Conservation (phyloP, 2,329 filamentous ascomycete genomes). For the Claviceps sp. region DNA sequence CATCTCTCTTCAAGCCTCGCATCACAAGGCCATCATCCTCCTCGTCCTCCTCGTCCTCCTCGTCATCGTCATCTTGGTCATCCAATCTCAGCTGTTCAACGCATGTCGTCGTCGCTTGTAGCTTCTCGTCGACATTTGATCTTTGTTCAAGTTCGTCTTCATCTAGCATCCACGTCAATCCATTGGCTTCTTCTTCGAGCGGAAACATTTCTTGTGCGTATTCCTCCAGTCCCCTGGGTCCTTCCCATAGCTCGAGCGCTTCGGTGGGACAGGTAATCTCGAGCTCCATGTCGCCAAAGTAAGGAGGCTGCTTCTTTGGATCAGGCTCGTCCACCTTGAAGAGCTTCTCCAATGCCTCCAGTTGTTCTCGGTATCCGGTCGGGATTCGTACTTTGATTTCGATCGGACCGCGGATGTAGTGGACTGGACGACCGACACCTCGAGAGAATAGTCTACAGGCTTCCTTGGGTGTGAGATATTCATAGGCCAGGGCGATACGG, state of each 20-base stretch:
- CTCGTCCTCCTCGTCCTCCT: conserved; percentile 37
- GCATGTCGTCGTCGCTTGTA: conserved; percentile 20
- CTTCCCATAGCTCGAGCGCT: conserved; percentile 79
- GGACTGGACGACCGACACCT: conserved; percentile 64
- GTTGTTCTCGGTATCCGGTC: conserved; percentile 74
- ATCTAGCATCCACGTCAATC: conserved; percentile 77
- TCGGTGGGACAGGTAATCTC: conserved; percentile 56
- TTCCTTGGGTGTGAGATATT: conserved; percentile 71
- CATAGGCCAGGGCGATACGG: conserved; percentile 79
- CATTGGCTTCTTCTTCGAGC: conserved; percentile 88
- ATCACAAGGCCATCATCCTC: conserved; percentile 47
- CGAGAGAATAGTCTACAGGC: conserved; percentile 68
- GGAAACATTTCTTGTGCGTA: conserved; percentile 92
- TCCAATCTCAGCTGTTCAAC: conserved; percentile 28
- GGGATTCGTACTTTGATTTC: conserved; percentile 79
- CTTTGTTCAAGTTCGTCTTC: conserved; percentile 28
- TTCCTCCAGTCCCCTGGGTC: conserved; percentile 79
- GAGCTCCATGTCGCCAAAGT: conserved; percentile 45
- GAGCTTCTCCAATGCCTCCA: conserved; percentile 54
- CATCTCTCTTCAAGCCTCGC: conserved; percentile 41
- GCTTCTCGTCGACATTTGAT: conserved; percentile 21
- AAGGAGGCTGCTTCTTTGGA: conserved; percentile 44
- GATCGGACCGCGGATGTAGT: conserved; percentile 66
- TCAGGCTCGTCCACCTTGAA: conserved; percentile 39
- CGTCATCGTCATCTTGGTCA: conserved; percentile 28